Base-by-base conservation (phyloP, 257 asterid genomes). In the Avicennia marina region DNA sequence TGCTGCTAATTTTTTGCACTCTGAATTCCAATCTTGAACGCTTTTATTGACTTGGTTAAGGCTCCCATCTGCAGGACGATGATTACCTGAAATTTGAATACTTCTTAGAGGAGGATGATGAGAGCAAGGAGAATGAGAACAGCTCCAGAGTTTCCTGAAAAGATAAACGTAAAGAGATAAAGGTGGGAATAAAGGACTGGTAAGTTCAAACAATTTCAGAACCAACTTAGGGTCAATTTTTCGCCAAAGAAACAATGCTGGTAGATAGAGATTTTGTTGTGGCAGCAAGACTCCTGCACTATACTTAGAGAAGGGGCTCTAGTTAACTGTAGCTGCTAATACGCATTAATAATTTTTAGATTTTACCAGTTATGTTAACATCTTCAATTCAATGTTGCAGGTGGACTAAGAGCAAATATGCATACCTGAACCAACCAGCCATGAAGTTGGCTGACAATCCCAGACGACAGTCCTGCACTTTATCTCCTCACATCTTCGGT, bases 361-460 rank as follows among this genome's bases (percentile, higher is more conserved):
- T n/a, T n/a, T n/a, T n/a, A n/a, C n/a, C n/a, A n/a, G n/a, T n/a
- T n/a, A n/a, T n/a, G n/a, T n/a, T n/a, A n/a, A n/a, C n/a, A n/a
- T n/a, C n/a, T n/a, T 4, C 41, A 36, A 36, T 36, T 1, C 13
- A 12, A 11, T 33, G 18, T 4, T 76, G 81, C 78, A 79, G 90
- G 87, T 84, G 94, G 90, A 84, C 87, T 4, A 74, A 79, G 68
- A 78, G 90, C 80, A 79, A 69, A 51, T 78, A 84, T 43, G 87
- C 87, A 15, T 79, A 81, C 68, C 58, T 77, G 63, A 81, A 81
- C 71, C 81, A 74, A 60, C 84, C 79, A 22, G 79, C 65, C 21
- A 21, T 64, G 42, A 65, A 66, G 65, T 53, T 71, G 11, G 44
- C 47, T 34, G 72, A 72, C 24, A 32, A 24, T 13, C 59, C 56